A percentile compares a stretch with the other conserved stretches of the same genome.
Conservation (phyloP, 441 rosid genomes). For the Populus hybrid region DNA sequence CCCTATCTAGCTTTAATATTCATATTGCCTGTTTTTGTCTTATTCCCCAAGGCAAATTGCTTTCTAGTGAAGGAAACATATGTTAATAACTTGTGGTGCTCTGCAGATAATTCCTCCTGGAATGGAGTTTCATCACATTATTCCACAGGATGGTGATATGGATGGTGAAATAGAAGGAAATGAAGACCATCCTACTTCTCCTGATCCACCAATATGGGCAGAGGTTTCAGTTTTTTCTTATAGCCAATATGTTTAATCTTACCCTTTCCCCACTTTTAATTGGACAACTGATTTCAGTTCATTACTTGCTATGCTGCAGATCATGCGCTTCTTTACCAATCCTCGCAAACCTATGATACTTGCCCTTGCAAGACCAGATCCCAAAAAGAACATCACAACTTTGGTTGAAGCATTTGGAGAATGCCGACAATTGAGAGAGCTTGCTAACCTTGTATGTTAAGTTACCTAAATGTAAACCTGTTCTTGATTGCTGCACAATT, state of each 20-base stretch:
- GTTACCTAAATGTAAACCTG: background rate
- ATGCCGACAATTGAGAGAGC: constrained; percentile 79
- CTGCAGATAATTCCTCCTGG: constrained; percentile 92
- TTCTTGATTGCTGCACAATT: constrained; percentile 4
- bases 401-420: constrained; percentile 99
- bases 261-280: background rate
- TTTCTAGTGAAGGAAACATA: background rate
- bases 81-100: background rate
- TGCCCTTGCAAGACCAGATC: constrained; percentile 98
- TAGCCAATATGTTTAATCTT: background rate
- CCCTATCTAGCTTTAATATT: background rate
- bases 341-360: constrained; percentile 96
- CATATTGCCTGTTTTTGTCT: background rate
- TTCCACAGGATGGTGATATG: constrained; percentile 71
- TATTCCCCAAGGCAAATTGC: background rate
- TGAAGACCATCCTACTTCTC: constrained; percentile 60
- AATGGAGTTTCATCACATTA: constrained; percentile 93
- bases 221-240: constrained; percentile 47
- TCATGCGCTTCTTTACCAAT: constrained; percentile 91
- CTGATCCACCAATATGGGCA: constrained; percentile 89
- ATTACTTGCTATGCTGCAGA: constrained; percentile 40
- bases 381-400: constrained; percentile 92
- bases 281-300: background rate
- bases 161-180: constrained; percentile 66
- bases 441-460: constrained; percentile 83